Base-by-base conservation (phyloP, 148 eudicot species). In the Rhododendron williamsianum region DNA sequence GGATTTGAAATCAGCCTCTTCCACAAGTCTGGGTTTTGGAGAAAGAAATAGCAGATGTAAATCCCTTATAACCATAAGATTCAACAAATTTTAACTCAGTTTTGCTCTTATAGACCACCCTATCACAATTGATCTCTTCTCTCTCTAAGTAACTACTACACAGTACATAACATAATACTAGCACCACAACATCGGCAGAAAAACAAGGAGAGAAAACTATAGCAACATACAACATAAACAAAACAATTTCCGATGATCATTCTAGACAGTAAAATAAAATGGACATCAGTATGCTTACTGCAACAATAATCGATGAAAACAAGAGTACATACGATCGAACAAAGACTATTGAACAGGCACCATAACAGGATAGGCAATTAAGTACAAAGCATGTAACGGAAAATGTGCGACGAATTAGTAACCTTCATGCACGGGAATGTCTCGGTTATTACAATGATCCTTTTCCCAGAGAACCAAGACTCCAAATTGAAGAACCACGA, bases 1-100 rank as follows among this genome's bases (percentile, higher is more conserved):
- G 80, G 95, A 77, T 88, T 88, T 96, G 54, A 86, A 95, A 87
- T 95, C 98, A 81, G 99, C 99, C 87, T 96, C 99, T 89, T 96
- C 99, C 41, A 96, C 96, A 71, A 96, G 94, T 91, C 99, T 96
- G 92, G 48, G 18, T 54, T 9, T 38, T 0, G 18, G 30, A 60
- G 7, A 79, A n/a, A 33, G 71, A 81, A 81, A 67, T 21, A 21
- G 9, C 30, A 81, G 15, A 36, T 23, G 67, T 38, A 58, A 81
- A 81, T 81, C 49, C 73, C 33, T 10, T 2, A 48, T 54, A 41
- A 54, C 82, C 82, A 2, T 10, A 49, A 16, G 38, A 38, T 8
- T 33, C 65, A 38, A 81, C 25, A 80, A 54, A 80, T 12, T 21
- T 80, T 52, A 16, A 80, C 38, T 52, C 46, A 80, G 25, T 52